Evolutionary conservation across 2,329 filamentous ascomycete species (phyloP).

Genomic region (Botrytis elliptica): DNA sequence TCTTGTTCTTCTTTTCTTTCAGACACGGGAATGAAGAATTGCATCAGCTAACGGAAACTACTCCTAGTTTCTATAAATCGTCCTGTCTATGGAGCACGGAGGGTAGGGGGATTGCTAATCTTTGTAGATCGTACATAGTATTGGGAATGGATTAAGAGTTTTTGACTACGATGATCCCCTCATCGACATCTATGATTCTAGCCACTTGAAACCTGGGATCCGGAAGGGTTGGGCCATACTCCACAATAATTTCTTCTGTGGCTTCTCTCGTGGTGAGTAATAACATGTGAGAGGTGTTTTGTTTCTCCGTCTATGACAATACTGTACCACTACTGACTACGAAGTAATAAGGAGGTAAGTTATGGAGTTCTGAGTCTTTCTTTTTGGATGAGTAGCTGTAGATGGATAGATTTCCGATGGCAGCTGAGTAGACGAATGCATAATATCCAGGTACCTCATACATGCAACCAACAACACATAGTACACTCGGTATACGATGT

Average conservation of each 20-base stretch:
- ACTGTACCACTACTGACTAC: background rate
- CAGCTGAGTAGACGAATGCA: background rate
- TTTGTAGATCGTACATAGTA: background rate
- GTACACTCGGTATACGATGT: background rate
- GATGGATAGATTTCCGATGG: background rate
- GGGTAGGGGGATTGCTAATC: background rate
- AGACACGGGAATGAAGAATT: background rate
- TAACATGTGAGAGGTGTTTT: background rate
- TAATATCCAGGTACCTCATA: background rate
- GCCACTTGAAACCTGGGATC: background rate
- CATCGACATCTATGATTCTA: background rate
- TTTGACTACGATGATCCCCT: background rate
- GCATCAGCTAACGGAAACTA: background rate
- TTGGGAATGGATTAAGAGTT: background rate
- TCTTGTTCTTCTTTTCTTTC: background rate
- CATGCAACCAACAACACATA: background rate
- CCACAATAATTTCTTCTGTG: background rate
- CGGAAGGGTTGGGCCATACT: background rate
- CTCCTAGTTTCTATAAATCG: background rate
- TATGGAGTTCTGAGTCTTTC: background rate
- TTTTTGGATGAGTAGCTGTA: background rate
- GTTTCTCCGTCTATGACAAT: background rate
- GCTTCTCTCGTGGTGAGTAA: background rate
- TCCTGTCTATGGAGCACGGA: background rate
- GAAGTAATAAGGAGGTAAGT: no score